These are phyloP conservation scores for Tephrocybe sp. DNA, from an alignment of 768 basidiomycete species.

Conservation along the genomic window DNA sequence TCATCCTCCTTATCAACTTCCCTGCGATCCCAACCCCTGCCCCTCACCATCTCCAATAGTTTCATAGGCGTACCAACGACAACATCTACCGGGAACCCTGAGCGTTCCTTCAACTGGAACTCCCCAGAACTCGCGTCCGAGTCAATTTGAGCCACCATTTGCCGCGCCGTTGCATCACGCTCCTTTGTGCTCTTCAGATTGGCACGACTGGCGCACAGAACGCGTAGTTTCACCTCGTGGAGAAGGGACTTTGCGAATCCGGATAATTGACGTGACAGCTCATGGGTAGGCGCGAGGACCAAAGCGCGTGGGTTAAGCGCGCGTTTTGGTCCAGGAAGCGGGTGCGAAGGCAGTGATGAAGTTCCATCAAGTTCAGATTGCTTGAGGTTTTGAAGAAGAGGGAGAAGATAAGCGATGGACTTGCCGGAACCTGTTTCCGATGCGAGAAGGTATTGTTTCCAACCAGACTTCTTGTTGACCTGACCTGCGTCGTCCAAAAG, in stretches of 20 bases:
- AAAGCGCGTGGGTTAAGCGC: conserved; percentile 69
- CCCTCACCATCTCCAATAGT: conserved; percentile 56
- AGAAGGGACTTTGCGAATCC: conserved; percentile 70
- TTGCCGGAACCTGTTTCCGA: conserved; percentile 93
- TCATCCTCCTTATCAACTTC: conserved; percentile 22
- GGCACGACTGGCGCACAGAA: conserved; percentile 64
- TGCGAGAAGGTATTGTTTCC: conserved; percentile 65
- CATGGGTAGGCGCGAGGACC: conserved; percentile 86
- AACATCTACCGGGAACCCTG: conserved; percentile 39
- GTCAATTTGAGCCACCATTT: conserved; percentile 41
- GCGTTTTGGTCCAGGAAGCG: conserved; percentile 17
- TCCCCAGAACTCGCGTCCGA: conserved; percentile 15
- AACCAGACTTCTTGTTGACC: conserved; percentile 22
- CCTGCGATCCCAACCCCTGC: conserved; percentile 47
- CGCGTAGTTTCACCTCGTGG: conserved; percentile 75
- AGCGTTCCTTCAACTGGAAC: conserved; percentile 20
- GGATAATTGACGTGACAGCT: conserved; percentile 80
- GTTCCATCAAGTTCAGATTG: conserved; percentile 39
- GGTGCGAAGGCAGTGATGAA: conserved; percentile 12
- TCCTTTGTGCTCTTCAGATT: conserved; percentile 38
- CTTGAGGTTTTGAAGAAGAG: conserved; percentile 79
- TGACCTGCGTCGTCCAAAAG: conserved; percentile 35
- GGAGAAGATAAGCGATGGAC: conserved; percentile 86
- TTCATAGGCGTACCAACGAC: conserved; percentile 65
- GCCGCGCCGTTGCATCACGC: conserved; percentile 39